Conservation (phyloP, 192 early-diverging fungal species). For the Mortierella antarctica region DNA sequence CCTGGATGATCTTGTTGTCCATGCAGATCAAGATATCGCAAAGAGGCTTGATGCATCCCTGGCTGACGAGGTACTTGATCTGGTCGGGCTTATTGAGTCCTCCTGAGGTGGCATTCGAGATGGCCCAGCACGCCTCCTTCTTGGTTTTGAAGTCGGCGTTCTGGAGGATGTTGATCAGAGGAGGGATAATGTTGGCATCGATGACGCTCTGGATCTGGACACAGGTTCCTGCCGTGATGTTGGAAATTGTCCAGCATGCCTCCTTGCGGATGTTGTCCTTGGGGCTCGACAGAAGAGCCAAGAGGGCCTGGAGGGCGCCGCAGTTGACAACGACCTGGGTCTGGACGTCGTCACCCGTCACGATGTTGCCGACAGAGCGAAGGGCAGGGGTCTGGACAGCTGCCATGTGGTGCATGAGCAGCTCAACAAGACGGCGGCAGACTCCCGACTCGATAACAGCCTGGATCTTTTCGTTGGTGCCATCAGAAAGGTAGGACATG, state of each 20-base stretch:
- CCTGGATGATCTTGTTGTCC: constrained; percentile 97
- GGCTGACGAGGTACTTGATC: constrained; percentile 91
- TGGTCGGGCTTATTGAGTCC: constrained; percentile 91
- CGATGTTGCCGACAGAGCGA: constrained; percentile 98
- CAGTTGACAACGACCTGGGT: constrained; percentile 96
- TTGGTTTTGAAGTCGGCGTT: constrained; percentile 98
- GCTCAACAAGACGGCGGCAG: constrained; percentile 92
- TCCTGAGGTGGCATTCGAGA: constrained; percentile 97
- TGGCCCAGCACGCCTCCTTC: constrained; percentile 99
- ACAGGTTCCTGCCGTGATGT: constrained; percentile 98
- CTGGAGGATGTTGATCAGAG: constrained; percentile 85
- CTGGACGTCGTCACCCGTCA: constrained; percentile 97
- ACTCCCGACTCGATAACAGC: constrained; percentile 97
- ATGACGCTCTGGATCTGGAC: constrained; percentile 95
- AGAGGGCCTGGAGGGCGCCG: constrained; percentile 83
- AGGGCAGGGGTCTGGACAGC: constrained; percentile 97
- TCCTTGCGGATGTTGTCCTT: constrained; percentile 99
- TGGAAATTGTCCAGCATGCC: constrained; percentile 99
- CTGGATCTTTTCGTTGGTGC: constrained; percentile 97
- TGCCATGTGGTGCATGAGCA: constrained; percentile 88
- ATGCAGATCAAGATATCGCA: constrained; percentile 91
- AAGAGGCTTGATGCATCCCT: constrained; percentile 95
- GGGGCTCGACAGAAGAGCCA: constrained; percentile 83
- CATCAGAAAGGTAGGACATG: constrained; percentile 99
- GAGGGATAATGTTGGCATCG: constrained; percentile 94